phyloP scores from a whole-genome alignment of 2,329 filamentous ascomycete genomes.

The Scedosporium apiospermum region DNA sequence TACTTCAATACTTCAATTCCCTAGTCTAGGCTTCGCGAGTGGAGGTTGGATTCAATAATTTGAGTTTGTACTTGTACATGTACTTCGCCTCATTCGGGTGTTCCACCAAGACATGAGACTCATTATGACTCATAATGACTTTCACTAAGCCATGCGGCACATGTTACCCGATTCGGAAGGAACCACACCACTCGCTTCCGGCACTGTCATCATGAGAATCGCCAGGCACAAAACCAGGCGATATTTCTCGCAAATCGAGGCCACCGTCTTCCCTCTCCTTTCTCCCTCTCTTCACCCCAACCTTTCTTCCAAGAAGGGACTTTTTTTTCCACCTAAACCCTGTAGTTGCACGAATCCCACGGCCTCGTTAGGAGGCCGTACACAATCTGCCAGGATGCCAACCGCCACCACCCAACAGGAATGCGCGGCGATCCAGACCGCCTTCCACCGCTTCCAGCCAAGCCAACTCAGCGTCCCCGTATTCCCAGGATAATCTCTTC shows the following conservation, averaged over 20 bases:
- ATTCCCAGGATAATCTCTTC: not conserved
- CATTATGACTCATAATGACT: conserved; percentile 7
- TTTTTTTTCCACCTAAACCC: not conserved
- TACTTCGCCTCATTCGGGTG: not conserved
- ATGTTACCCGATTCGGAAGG: not conserved
- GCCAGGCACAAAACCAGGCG: no score
- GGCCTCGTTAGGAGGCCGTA: conserved; percentile 1
- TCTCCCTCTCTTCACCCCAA: not conserved
- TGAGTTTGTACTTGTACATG: not conserved
- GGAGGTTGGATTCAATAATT: not conserved
- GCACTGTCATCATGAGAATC: not conserved
- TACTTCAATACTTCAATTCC: no score
- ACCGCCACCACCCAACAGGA: not conserved
- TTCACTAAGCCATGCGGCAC: not conserved
- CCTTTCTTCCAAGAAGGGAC: not conserved
- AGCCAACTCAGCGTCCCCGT: not conserved
- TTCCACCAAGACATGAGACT: not conserved
- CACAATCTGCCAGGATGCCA: conserved; percentile 4
- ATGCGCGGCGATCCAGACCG: not conserved
- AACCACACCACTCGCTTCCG: not conserved
- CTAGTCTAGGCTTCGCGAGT: no score
- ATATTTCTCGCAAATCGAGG: not conserved
- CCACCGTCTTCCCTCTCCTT: not conserved
- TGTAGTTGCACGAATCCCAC: not conserved
- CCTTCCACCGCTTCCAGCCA: not conserved